A percentile compares a stretch with the other conserved stretches of the same genome.
phyloP scores from a whole-genome alignment of 2,329 filamentous ascomycete species.

The Zalaria obscura region DNA sequence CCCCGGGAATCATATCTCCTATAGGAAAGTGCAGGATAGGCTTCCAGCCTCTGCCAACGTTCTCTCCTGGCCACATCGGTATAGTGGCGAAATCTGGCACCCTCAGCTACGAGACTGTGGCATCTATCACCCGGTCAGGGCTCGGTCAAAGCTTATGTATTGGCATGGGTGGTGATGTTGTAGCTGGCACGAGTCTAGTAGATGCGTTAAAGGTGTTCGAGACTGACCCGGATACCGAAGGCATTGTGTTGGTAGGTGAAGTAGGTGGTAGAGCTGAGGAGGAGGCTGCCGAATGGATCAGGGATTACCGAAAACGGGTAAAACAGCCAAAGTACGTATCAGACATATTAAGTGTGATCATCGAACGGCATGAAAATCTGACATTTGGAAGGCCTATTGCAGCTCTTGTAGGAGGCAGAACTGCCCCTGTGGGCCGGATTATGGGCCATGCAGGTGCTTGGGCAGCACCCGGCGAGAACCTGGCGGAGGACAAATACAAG shows the following conservation, averaged over 20 bases:
- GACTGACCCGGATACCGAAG: constrained; percentile 52
- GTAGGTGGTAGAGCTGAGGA: constrained; percentile 56
- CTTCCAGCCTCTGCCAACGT: constrained; percentile 64
- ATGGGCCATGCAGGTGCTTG: constrained; percentile 76
- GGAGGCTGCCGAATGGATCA: constrained; percentile 61
- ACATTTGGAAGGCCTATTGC: constrained; percentile 47
- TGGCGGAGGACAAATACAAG: constrained; percentile 49
- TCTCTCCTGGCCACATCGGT: constrained; percentile 53
- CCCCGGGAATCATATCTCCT: constrained; percentile 65
- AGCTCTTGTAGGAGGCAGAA: constrained; percentile 53
- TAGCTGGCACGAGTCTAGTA: constrained; percentile 60
- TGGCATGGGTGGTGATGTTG: constrained; percentile 62
- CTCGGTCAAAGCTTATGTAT: constrained; percentile 66
- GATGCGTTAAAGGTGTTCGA: constrained; percentile 56
- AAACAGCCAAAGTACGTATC: constrained; percentile 46
- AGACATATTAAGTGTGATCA: background rate
- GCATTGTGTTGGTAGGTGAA: constrained; percentile 59
- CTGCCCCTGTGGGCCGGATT: constrained; percentile 48
- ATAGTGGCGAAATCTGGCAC: constrained; percentile 74
- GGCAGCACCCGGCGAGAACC: constrained; percentile 50
- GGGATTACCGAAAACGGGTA: constrained; percentile 43
- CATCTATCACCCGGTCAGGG: constrained; percentile 57
- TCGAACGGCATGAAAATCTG: constrained; percentile 5
- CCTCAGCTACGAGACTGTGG: constrained; percentile 66
- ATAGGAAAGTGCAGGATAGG: constrained; percentile 57